phyloP scores from a whole-genome alignment of 768 basidiomycete genomes.

The Polyporus arcularius region DNA sequence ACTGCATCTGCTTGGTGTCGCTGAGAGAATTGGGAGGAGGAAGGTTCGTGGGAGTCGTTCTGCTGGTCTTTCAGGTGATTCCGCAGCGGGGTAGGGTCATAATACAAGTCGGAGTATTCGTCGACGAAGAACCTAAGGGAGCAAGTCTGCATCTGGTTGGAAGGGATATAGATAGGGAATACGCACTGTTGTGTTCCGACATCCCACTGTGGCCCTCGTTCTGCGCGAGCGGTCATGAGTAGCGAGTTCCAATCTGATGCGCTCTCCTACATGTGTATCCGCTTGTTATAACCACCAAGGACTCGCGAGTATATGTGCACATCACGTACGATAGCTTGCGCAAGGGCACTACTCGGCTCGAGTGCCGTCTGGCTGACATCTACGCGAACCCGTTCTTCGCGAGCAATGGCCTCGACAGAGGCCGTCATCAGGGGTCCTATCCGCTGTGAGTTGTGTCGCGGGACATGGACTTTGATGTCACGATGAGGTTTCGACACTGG shows the following conservation, averaged over 20 bases:
- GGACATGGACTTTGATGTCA: slow-evolving; percentile 64
- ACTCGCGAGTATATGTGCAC: background rate
- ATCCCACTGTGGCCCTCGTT: slow-evolving; percentile 87
- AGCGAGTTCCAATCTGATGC: slow-evolving; percentile 88
- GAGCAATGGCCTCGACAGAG: slow-evolving; percentile 59
- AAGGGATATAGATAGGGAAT: background rate
- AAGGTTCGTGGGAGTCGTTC: slow-evolving; percentile 15
- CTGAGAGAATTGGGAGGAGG: slow-evolving; percentile 5
- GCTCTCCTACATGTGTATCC: slow-evolving; percentile 50
- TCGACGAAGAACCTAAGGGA: slow-evolving; percentile 71
- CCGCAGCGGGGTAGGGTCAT: slow-evolving; percentile 60
- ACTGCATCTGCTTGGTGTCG: slow-evolving; percentile 9
- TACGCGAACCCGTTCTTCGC: slow-evolving; percentile 46
- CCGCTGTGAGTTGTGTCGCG: slow-evolving; percentile 73
- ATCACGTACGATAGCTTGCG: slow-evolving; percentile 66
- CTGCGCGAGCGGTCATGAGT: slow-evolving; percentile 74
- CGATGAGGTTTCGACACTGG: slow-evolving; percentile 54
- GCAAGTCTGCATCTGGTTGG: background rate
- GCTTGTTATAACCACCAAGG: background rate
- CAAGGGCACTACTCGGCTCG: slow-evolving; percentile 49
- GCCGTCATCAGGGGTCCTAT: slow-evolving; percentile 63
- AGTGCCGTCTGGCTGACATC: slow-evolving; percentile 65
- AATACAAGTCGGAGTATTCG: slow-evolving; percentile 69
- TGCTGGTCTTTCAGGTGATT: slow-evolving; percentile 31
- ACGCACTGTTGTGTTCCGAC: slow-evolving; percentile 83